Evolutionary conservation across 768 basidiomycete genomes (phyloP).

Genomic region (Filobasidium wieringae): DNA sequence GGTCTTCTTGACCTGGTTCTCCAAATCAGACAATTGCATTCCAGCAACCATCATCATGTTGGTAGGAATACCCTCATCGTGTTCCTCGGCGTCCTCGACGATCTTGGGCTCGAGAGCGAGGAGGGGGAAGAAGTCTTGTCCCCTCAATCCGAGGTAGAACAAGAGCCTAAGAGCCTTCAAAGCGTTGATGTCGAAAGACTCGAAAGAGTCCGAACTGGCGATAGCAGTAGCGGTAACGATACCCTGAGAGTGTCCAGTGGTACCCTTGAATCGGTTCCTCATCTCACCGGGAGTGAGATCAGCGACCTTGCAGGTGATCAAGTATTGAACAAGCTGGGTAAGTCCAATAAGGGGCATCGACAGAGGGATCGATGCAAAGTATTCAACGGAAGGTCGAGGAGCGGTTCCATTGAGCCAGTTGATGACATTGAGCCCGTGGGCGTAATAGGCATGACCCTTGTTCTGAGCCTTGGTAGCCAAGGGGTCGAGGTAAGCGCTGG

Average conservation of each 20-base stretch:
- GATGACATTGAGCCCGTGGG: constrained; percentile 64
- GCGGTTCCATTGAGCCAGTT: constrained; percentile 67
- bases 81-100: constrained; percentile 73
- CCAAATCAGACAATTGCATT: constrained; percentile 56
- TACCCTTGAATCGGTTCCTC: constrained; percentile 61
- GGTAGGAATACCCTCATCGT: constrained; percentile 82
- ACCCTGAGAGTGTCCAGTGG: constrained; percentile 96
- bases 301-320: constrained; percentile 63
- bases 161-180: constrained; percentile 80
- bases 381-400: constrained; percentile 64
- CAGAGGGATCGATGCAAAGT: constrained; percentile 83
- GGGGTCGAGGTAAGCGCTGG: constrained; percentile 62
- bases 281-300: constrained; percentile 69
- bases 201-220: constrained; percentile 63
- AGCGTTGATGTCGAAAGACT: constrained; percentile 62
- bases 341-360: constrained; percentile 93
- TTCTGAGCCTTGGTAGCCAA: constrained; percentile 52
- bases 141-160: constrained; percentile 84
- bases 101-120: constrained; percentile 78
- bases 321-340: constrained; percentile 88
- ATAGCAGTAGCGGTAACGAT: constrained; percentile 87
- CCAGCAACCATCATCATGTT: constrained; percentile 91
- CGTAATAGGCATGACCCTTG: constrained; percentile 51
- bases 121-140: constrained; percentile 87
- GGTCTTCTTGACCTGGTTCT: constrained; percentile 70